Evolutionary conservation across 345 rosid species (phyloP).

Genomic region (Eucalyptus cladocalyx): DNA sequence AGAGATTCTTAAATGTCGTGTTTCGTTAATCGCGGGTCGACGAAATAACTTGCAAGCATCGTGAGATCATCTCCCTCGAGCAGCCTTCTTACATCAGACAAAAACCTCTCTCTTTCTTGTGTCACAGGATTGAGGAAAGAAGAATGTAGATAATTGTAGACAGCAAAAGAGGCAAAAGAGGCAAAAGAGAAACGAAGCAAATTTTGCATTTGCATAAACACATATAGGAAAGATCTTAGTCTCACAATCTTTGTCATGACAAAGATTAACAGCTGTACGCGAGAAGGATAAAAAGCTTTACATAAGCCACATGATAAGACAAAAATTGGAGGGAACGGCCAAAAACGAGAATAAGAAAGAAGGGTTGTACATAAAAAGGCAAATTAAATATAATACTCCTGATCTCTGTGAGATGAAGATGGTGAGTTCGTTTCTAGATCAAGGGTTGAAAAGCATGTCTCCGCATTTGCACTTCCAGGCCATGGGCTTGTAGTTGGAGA

Average conservation of each 20-base stretch:
- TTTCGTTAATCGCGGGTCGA: not conserved
- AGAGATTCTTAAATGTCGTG: not conserved
- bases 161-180: not conserved
- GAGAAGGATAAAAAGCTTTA: not conserved
- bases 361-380: not conserved
- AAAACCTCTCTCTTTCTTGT: not conserved
- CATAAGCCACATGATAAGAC: not conserved
- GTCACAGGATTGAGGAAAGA: not conserved
- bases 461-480: slow-evolving; percentile 79
- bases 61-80: not conserved
- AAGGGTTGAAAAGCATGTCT: slow-evolving; percentile 39
- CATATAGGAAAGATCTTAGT: not conserved
- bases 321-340: not conserved
- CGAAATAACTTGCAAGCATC: not conserved
- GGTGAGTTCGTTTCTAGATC: not conserved
- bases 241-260: not conserved
- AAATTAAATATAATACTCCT: not conserved
- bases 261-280: not conserved
- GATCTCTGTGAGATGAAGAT: not conserved
- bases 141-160: not conserved
- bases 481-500: slow-evolving; percentile 66
- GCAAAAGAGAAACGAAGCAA: not conserved
- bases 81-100: not conserved
- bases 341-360: not conserved
- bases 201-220: not conserved